These are phyloP conservation scores for Metschnikowia bowlesiae DNA, from an alignment of 805 yeast genomes.

Conservation along the genomic window DNA sequence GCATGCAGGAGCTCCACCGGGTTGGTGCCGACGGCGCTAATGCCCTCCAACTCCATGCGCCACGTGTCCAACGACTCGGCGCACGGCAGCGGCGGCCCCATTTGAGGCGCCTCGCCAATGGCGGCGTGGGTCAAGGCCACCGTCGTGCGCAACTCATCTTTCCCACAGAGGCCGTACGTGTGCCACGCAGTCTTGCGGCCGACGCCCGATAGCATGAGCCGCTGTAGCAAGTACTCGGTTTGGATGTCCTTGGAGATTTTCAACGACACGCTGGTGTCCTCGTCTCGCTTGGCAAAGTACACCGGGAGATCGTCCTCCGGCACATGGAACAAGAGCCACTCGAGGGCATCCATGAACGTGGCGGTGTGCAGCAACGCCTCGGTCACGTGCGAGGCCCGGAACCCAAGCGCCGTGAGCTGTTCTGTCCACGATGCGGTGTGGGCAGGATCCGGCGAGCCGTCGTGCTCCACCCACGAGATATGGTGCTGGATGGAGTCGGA, in stretches of 20 bases:
- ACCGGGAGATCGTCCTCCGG: slow-evolving; percentile 93
- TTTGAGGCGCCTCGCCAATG: slow-evolving; percentile 2
- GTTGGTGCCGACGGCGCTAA: slow-evolving; percentile 57
- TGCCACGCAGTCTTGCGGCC: slow-evolving; percentile 59
- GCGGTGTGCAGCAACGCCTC: slow-evolving; percentile 65
- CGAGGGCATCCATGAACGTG: slow-evolving; percentile 50
- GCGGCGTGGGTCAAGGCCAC: slow-evolving; percentile 42
- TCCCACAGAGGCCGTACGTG: slow-evolving; percentile 37
- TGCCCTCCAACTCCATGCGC: slow-evolving; percentile 71
- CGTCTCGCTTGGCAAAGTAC: slow-evolving; percentile 51
- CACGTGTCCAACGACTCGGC: slow-evolving; percentile 48
- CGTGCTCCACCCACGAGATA: slow-evolving; percentile 46
- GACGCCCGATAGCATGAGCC: slow-evolving; percentile 64
- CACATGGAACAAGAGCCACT: slow-evolving; percentile 79
- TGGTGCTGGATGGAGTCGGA: slow-evolving; percentile 58
- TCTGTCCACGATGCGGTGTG: slow-evolving; percentile 11
- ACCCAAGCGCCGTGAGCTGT: slow-evolving; percentile 41
- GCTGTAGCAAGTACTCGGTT: slow-evolving; percentile 53
- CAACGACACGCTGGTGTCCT: slow-evolving; percentile 55
- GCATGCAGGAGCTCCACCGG: slow-evolving; percentile 26
- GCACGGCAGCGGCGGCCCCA: not conserved
- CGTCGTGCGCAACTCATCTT: slow-evolving; percentile 49
- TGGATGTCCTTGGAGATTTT: slow-evolving; percentile 52
- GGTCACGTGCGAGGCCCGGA: slow-evolving; percentile 59
- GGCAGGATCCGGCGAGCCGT: not conserved